Base-by-base conservation (phyloP, 305 asterid genomes). In the Ajuga reptans region DNA sequence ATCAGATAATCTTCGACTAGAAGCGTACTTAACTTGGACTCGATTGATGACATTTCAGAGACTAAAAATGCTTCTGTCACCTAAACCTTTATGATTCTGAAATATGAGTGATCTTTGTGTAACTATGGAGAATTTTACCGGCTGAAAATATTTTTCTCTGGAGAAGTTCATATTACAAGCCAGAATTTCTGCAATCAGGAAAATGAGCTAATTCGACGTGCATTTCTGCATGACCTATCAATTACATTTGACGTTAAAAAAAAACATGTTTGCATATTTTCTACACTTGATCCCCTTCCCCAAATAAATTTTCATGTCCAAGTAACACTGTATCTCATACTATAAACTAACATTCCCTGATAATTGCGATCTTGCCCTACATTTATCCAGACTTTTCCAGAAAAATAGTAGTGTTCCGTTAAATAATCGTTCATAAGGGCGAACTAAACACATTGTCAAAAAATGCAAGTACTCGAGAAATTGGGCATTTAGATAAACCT, bases 401-500 rank as follows among this genome's bases (percentile, higher is more conserved):
- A 14, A 15, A 3, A 10, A 24, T 2, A 16, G 37, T 33, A 18
- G 34, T 11, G n/a, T 18, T 21, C 7, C 31, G 14, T 24, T 27
- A 61, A 59, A 34, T 42, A 53, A 60, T 18, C 12, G 9, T 47
- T 9, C 11, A 39, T 39, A 1, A 39, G 45, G 9, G 8, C 45
- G 10, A 39, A 39, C 45, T 3, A 39, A 39, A 9, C 45, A 36
- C 33, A 64, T 31, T 31, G 15, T 9, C 27, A 7, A 2, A 11
- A 21, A 69, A 75, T 16, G 29, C 47, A 52, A 33, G 66, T 1
- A 52, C 12, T 17, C 14, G 18, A 16, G 24, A 64, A 69, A 77
- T 5, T n/a, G 24, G 62, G 3, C 34, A 43, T 14, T 37, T 14
- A 29, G 61, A 63, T 14, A 66, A 42, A 85, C 96, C 96, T 89